Base-by-base conservation (phyloP, 805 yeast genomes). In the Zygoascus ofunaensis region DNA sequence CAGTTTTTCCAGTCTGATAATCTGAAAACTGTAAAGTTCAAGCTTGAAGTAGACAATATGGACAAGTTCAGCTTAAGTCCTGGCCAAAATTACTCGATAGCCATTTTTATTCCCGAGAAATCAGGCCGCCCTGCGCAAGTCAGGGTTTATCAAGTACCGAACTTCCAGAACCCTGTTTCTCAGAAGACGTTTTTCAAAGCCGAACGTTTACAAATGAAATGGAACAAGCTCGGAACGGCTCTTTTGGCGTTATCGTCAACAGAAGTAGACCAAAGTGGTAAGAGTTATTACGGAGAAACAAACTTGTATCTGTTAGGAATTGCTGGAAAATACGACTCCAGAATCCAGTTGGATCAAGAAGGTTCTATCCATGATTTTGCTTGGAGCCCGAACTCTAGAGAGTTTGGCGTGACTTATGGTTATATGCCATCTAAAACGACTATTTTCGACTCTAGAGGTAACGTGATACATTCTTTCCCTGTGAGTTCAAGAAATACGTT, bases 301-400 rank as follows among this genome's bases (percentile, higher is more conserved):
- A 87, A 90, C 49, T 71, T 92, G 54, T 92, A 90, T 61, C 65
- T 92, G 48, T 73, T 94, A 53, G 95, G 95, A 48, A 84, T 92
- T 53, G 87, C 94, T 30, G 95, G 96, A 12, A 77, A 89, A 34
- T 89, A 86, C 57, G 95, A 90, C 59, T 83, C 87, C 44, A 75
- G 95, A 58, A 89, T 92, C 56, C 74, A 79, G 46, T 76, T 92
- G 56, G 87, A 85, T 50, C 81, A 85, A 56, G 95, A 87, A 59
- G 97, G 97, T 26, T 97, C 99, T 37, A 87, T 92, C 55, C 97
- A 92, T 67, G 98, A 92, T 64, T 85, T 90, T 49, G 80, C 92
- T 19, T 92, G 99, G 99, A 83, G 95, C 21, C 96, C 97, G 47
- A 79, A 87, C 42, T 86, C 95, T 17, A 76, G 95, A 55, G 97